These are phyloP conservation scores for Blastomyces gilchristii DNA, from an alignment of 2,329 filamentous ascomycete genomes.

Conservation along the genomic window DNA sequence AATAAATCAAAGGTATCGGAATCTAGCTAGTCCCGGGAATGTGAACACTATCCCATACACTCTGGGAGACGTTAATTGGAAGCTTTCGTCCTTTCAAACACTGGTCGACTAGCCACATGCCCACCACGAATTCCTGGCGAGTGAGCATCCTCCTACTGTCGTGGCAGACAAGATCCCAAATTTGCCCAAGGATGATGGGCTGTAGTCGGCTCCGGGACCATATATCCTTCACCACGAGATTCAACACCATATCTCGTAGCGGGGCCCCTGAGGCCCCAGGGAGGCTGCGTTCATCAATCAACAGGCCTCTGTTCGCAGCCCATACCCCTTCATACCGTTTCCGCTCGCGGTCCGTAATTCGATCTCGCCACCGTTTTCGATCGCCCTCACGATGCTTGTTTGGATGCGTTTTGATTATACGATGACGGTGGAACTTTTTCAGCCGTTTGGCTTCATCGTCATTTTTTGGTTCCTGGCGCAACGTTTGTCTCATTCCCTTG, in stretches of 20 bases:
- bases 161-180: slow-evolving; percentile 39
- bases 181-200: slow-evolving; percentile 29
- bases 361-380: slow-evolving; percentile 36
- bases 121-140: slow-evolving; percentile 41
- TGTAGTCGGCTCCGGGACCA: slow-evolving; percentile 40
- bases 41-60: slow-evolving; percentile 38
- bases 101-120: slow-evolving; percentile 43
- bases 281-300: slow-evolving; percentile 9
- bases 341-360: slow-evolving; percentile 36
- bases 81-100: slow-evolving; percentile 39
- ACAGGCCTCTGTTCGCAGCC: slow-evolving; percentile 39
- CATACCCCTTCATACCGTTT: slow-evolving; percentile 43
- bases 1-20: neutral
- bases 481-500: slow-evolving; percentile 33
- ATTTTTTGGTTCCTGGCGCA: slow-evolving; percentile 30
- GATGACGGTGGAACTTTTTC: slow-evolving; percentile 24
- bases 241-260: slow-evolving; percentile 33
- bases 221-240: slow-evolving; percentile 40
- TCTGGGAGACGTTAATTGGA: slow-evolving; percentile 36
- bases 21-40: neutral
- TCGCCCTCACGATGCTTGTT: slow-evolving; percentile 41
- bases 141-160: slow-evolving; percentile 31
- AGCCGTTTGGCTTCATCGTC: slow-evolving; percentile 25
- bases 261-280: slow-evolving; percentile 18
- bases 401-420: slow-evolving; percentile 36